A percentile compares a stretch with the other conserved stretches of the same genome.
Evolutionary conservation across 306 rosid genomes (phyloP).

Genomic region (Macrotyloma uniflorum): DNA sequence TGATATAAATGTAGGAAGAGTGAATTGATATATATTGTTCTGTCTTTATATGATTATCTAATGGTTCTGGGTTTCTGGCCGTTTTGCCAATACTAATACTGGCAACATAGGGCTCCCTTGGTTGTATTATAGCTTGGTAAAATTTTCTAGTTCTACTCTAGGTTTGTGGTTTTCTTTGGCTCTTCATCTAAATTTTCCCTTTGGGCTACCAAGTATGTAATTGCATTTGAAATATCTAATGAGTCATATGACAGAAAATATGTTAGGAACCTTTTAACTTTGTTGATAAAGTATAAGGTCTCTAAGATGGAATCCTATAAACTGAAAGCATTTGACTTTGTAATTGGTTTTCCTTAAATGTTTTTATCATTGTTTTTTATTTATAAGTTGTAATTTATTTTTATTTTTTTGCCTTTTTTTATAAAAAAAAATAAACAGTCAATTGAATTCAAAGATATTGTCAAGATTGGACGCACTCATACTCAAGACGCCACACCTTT

Average conservation of each 20-base stretch:
- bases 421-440: conserved; percentile 59
- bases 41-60: background rate
- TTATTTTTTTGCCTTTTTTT: background rate
- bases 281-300: background rate
- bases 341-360: background rate
- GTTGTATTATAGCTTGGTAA: conserved; percentile 11
- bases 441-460: conserved; percentile 88
- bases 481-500: conserved; percentile 98
- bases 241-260: background rate
- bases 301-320: conserved; percentile 12
- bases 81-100: background rate
- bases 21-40: conserved; percentile 25
- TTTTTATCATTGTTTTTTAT: conserved; percentile 6
- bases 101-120: conserved; percentile 7
- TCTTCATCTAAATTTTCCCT: conserved; percentile 25
- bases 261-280: background rate
- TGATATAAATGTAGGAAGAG: conserved; percentile 7
- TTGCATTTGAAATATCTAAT: conserved; percentile 22
- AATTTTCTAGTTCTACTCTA: background rate
- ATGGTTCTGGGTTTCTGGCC: background rate
- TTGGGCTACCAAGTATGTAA: conserved; percentile 6
- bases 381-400: background rate
- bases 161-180: conserved; percentile 18
- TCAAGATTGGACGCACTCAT: conserved; percentile 98
- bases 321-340: conserved; percentile 22